These are phyloP conservation scores for Tothia fuscella DNA, from an alignment of 2,329 filamentous ascomycete species.

Conservation along the genomic window DNA sequence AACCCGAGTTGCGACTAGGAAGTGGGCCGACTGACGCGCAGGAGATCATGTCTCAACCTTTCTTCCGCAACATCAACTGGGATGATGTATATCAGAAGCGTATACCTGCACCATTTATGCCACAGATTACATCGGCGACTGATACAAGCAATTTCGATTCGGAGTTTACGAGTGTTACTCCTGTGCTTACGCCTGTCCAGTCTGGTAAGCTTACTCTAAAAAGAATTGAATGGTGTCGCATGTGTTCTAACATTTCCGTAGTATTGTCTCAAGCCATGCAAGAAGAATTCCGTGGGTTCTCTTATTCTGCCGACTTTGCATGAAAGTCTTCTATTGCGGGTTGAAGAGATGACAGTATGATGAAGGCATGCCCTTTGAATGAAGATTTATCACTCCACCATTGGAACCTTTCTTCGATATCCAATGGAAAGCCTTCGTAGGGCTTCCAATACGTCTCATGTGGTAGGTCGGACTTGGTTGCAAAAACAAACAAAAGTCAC, in stretches of 20 bases:
- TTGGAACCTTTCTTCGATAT: too few species aligned
- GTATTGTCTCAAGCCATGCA: slow-evolving; percentile 98
- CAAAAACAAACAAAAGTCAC: too few species aligned
- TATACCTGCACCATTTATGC: slow-evolving; percentile 77
- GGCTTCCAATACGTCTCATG: too few species aligned
- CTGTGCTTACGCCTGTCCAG: slow-evolving; percentile 91
- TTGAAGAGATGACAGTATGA: neutral
- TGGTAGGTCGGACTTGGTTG: too few species aligned
- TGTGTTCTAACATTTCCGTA: slow-evolving; percentile 28
- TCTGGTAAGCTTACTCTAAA: slow-evolving; percentile 56
- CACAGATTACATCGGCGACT: slow-evolving; percentile 78
- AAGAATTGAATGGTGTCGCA: slow-evolving; percentile 7
- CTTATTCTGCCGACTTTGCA: slow-evolving; percentile 86
- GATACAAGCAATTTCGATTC: slow-evolving; percentile 99
- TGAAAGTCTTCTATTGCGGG: slow-evolving; percentile 25
- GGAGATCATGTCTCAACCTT: slow-evolving; percentile 97
- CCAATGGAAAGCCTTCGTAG: too few species aligned
- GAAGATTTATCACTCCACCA: too few species aligned
- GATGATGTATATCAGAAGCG: slow-evolving; percentile 97
- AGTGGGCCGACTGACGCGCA: slow-evolving; percentile 94
- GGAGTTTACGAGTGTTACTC: slow-evolving; percentile 96
- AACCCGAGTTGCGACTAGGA: slow-evolving; percentile 84
- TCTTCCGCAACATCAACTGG: slow-evolving; percentile 97
- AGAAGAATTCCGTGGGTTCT: slow-evolving; percentile 98
- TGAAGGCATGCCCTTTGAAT: neutral